phyloP scores from a whole-genome alignment of 768 basidiomycete genomes.

The Mycena capillaripes region DNA sequence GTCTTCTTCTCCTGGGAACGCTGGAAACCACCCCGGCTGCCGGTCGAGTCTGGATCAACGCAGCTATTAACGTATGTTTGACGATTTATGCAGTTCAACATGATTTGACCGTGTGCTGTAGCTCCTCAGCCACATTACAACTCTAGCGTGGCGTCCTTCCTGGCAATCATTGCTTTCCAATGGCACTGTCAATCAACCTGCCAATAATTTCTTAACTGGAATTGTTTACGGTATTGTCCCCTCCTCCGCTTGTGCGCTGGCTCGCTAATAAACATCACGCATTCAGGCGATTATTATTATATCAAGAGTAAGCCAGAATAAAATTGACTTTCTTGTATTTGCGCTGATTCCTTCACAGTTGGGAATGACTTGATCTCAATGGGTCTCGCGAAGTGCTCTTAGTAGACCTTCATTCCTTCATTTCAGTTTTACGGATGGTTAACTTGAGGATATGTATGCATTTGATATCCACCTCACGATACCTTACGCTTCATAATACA shows the following conservation, averaged over 20 bases:
- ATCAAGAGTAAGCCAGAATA: slow-evolving; percentile 49
- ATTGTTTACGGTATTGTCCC: slow-evolving; percentile 64
- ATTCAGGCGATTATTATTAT: slow-evolving; percentile 74
- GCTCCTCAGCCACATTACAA: slow-evolving; percentile 63
- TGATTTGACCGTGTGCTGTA: slow-evolving; percentile 34
- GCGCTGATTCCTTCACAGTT: slow-evolving; percentile 37
- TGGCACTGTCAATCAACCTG: slow-evolving; percentile 73
- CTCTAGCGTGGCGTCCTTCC: slow-evolving; percentile 67
- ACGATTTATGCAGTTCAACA: not conserved
- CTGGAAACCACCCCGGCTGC: slow-evolving; percentile 51
- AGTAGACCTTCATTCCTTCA: not conserved
- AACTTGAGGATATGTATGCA: not conserved
- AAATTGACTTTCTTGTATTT: no score
- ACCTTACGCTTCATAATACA: not conserved
- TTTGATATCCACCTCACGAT: not conserved
- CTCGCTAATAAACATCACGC: not conserved
- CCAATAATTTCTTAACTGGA: slow-evolving; percentile 70
- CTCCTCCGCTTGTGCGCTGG: not conserved
- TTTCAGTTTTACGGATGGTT: not conserved
- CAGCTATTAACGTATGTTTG: slow-evolving; percentile 47
- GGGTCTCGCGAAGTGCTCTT: slow-evolving; percentile 25
- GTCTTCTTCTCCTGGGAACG: slow-evolving; percentile 68
- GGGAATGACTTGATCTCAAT: slow-evolving; percentile 52
- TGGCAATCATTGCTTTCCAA: slow-evolving; percentile 79
- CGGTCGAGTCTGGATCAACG: slow-evolving; percentile 57